Base-by-base conservation (phyloP, 768 basidiomycete species). In the Mycena sanguinolenta region DNA sequence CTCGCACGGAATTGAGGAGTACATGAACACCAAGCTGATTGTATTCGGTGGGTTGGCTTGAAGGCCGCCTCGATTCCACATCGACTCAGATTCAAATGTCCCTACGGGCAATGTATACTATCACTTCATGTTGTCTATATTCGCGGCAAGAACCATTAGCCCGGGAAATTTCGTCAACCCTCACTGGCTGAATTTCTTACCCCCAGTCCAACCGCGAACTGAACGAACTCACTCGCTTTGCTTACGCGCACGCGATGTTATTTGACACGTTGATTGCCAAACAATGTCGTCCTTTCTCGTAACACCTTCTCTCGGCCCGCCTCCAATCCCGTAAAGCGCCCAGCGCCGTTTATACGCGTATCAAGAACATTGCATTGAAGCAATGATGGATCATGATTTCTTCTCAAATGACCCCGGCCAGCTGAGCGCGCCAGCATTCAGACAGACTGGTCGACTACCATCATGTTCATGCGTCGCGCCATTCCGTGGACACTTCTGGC, bases 1-100 rank as follows among this genome's bases (percentile, higher is more conserved):
- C 8, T 88, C 90, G 2, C 93, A 95, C 80, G 97, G 96, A 4
- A 95, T 98, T 72, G 88, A 91, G 49, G 97, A 98, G 75, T 99
- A 94, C 76, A 82, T 95, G 89, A 92, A 91, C 77, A 86, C 86
- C 52, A 96, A 96, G 80, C 76, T 93, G 81, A 93, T 96, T 74
- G 88, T 89, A 19, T 94, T 96, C 75, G 94, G 95, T 52, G 93
- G 92, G 16, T 75, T 95, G 73, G 79, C 81, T 27, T 73, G 69
- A 69, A 27, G 21, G 28, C 55, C 17, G 34, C 19, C 53, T 28
- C 9, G 32, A 46, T 42, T 34, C 42, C 55, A 25, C 36, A 28
- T 16, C 58, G 23, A 5, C 32, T 34, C 32, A 44, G 12, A 34
- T 34, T 23, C 27, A 19, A 54, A 27, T 14, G 17, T 39, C 1